Evolutionary conservation across 2,329 filamentous ascomycete genomes (phyloP), one percentile per base, ranked within the genome.

Genomic region (Trichoderma asperellum): DNA sequence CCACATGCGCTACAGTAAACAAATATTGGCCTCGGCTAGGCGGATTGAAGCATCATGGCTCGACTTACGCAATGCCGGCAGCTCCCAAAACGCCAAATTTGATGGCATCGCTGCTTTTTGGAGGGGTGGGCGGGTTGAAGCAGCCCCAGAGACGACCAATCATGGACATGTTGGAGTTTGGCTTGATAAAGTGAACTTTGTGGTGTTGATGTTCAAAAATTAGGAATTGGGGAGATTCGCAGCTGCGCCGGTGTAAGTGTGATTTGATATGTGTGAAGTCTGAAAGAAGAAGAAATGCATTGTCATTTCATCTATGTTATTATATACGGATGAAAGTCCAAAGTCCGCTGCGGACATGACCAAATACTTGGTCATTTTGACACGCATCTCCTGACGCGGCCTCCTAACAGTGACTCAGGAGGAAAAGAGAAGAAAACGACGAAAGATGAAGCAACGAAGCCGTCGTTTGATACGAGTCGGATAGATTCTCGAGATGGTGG

Each of bases 61-160:
- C 10, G 4, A 75, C 78, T 74, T 70, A 82, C 79, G 74, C 78
- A 52, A 83, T 81, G 7, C 77, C 75, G 29, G 79, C 78, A 11
- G 81, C 80, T n/a, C 81, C 81, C 14, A 84, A 75, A 65, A 83
- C 77, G 47, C 82, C 82, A 68, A 83, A 80, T 47, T 72, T 76
- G 43, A 83, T 73, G 6, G 75, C 77, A 69, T 76, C 60, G 52
- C 5, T 40, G 32, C 56, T 27, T 21, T 70, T 70, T 2, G 59
- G 35, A 21, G 40, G 53, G 6, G 14, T 27, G 24, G 69, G 69
- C 5, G 69, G 66, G 47, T 68, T 43, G 43, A 69, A 58, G 47
- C 47, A 47, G 29, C 37, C 40, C 66, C 67, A 70, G n/a, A 59
- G n/a, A 16, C 69, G 69, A 35, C 63, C 43, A 49, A 60, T 37